Conservation (phyloP, 1,284 basidiomycete genomes). For the Apiotrichum veenhuisii region DNA sequence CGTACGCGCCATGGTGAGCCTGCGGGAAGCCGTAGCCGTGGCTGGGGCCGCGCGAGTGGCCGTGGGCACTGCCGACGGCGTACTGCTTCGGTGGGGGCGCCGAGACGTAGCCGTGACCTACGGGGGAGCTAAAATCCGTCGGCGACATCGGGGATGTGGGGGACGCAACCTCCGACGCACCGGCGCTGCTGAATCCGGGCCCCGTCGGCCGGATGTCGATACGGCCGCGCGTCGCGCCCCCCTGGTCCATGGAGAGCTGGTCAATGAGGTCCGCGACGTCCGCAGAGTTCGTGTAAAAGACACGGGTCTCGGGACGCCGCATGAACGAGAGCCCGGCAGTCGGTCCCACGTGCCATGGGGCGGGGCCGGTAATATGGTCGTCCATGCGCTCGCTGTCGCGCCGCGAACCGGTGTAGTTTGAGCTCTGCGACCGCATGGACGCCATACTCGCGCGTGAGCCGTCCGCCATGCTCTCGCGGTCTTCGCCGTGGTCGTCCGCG, state of each 20-base stretch:
- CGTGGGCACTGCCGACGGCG: not conserved
- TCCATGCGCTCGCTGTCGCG: slow-evolving; percentile 4
- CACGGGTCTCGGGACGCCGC: slow-evolving; percentile 33
- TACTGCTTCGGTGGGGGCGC: not conserved
- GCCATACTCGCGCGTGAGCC: slow-evolving; percentile 3
- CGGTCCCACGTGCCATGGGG: slow-evolving; percentile 17
- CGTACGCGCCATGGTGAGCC: not conserved
- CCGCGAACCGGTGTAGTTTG: not conserved
- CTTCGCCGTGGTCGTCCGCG: slow-evolving; percentile 4
- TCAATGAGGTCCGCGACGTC: slow-evolving; percentile 47
- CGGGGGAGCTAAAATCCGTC: not conserved
- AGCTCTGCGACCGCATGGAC: not conserved
- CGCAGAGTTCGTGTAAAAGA: slow-evolving; percentile 37
- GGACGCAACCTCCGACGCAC: not conserved
- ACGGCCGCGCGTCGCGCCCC: slow-evolving; percentile 33
- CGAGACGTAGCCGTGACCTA: not conserved
- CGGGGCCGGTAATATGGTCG: not conserved
- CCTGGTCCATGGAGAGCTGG: slow-evolving; percentile 33
- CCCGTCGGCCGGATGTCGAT: slow-evolving; percentile 34
- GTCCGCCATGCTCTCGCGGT: not conserved
- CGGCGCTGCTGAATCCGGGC: not conserved
- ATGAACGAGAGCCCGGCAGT: slow-evolving; percentile 12
- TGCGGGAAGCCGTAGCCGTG: not conserved
- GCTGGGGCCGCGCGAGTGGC: not conserved
- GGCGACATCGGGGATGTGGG: not conserved